Conservation (phyloP, 2,329 filamentous ascomycete species). For the Emergomyces pasteurianus region DNA sequence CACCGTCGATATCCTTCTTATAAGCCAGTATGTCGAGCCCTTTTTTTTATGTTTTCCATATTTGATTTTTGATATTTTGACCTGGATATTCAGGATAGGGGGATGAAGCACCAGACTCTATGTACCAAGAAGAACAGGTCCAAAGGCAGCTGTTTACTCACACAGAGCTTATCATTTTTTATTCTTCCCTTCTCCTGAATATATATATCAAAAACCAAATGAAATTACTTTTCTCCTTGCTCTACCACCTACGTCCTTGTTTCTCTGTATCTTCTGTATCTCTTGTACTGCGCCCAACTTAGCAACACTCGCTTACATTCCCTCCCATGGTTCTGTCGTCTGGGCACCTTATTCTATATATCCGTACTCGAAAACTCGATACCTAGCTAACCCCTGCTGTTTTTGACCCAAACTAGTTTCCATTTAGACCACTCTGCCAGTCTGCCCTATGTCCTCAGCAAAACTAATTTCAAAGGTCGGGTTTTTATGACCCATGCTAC, state of each 20-base stretch:
- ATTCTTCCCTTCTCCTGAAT: constrained; percentile 7
- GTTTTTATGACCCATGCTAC: constrained; percentile 99
- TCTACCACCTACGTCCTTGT: background rate
- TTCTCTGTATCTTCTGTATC: constrained; percentile 12
- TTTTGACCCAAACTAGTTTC: constrained; percentile 52
- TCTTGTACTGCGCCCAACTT: background rate
- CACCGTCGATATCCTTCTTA: constrained; percentile 90
- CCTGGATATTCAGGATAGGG: background rate
- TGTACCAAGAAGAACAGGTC: background rate
- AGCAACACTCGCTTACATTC: background rate
- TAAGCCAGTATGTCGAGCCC: constrained; percentile 81
- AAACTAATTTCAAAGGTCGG: constrained; percentile 92
- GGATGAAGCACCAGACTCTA: background rate
- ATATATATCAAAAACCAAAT: constrained; percentile 29
- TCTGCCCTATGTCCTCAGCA: constrained; percentile 91
- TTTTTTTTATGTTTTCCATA: constrained; percentile 10
- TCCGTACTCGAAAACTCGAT: background rate
- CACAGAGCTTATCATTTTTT: constrained; percentile 2
- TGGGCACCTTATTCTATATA: background rate
- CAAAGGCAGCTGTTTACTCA: background rate
- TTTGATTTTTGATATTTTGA: background rate
- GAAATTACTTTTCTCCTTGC: constrained; percentile 13
- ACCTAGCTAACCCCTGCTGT: constrained; percentile 12
- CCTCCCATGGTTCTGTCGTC: background rate
- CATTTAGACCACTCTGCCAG: constrained; percentile 98